Percentiles rank a stretch among this genome's conserved stretches.
phyloP scores from a whole-genome alignment of 306 rosid genomes.

The Corylus avellana region DNA sequence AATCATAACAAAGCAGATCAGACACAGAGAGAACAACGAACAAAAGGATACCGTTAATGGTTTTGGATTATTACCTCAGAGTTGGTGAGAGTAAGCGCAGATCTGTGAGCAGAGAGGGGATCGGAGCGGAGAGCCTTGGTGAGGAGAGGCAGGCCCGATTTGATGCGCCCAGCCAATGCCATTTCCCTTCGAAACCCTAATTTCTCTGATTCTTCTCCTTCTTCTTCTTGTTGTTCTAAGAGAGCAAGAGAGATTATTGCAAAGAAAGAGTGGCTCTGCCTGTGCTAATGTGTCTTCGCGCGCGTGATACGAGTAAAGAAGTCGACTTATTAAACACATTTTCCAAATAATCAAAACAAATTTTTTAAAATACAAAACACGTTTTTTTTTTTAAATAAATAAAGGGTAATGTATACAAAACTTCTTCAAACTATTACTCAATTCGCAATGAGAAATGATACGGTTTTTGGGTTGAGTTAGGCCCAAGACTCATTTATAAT shows the following conservation, averaged over 20 bases:
- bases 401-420: no score
- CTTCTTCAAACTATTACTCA: no score
- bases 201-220: slow-evolving; percentile 20
- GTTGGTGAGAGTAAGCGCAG: slow-evolving; percentile 37
- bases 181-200: slow-evolving; percentile 55
- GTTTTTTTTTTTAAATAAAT: no score
- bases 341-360: no score
- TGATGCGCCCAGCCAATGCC: slow-evolving; percentile 62
- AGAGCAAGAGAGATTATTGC: not conserved
- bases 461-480: no score
- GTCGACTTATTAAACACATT: not conserved
- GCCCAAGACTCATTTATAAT: no score
- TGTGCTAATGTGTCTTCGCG: not conserved
- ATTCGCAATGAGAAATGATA: no score
- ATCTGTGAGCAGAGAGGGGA: slow-evolving; percentile 37
- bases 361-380: no score
- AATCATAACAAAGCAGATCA: not conserved
- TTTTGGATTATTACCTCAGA: slow-evolving; percentile 38
- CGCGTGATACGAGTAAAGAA: not conserved
- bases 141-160: slow-evolving; percentile 59
- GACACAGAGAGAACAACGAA: not conserved
- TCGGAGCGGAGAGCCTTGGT: slow-evolving; percentile 44
- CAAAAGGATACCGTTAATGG: not conserved
- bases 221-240: not conserved
- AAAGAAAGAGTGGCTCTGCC: not conserved